phyloP scores from a whole-genome alignment of 1,139 yeast species.

The Keqinozyma sinolaborantium region DNA sequence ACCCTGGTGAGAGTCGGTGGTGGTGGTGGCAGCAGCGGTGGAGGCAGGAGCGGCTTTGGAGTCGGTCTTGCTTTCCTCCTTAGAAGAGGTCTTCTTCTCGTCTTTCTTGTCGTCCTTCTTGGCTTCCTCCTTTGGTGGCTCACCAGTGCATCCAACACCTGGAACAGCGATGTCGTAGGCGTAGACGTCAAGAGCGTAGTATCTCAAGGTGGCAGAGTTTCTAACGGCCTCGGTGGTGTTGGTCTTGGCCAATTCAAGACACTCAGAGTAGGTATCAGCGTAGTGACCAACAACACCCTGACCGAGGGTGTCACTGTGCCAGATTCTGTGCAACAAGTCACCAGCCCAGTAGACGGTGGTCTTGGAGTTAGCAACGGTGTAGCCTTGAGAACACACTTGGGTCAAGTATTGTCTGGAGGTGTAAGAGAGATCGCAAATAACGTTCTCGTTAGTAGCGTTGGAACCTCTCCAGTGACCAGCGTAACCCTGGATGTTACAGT shows the following conservation, averaged over 20 bases:
- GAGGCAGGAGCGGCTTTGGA: constrained; percentile 2
- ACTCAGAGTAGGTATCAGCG: constrained; percentile 18
- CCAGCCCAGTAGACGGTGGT: constrained; percentile 13
- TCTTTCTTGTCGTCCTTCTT: too few relatives aligned
- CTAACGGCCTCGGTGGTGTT: constrained; percentile 11
- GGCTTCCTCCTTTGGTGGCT: constrained; percentile 1
- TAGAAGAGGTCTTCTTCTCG: neutral
- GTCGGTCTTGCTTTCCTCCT: neutral
- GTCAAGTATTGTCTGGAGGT: constrained; percentile 12
- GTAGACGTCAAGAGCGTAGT: constrained; percentile 18
- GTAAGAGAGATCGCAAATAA: constrained; percentile 19
- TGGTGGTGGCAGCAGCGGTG: constrained; percentile 1
- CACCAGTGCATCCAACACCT: constrained; percentile 17
- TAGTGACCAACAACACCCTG: constrained; percentile 16
- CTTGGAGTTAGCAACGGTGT: constrained; percentile 14
- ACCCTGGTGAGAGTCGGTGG: constrained; percentile 1
- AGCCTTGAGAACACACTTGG: constrained; percentile 18
- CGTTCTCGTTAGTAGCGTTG: constrained; percentile 26
- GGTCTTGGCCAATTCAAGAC: constrained; percentile 16
- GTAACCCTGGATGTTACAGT: constrained; percentile 27
- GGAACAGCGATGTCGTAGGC: constrained; percentile 19
- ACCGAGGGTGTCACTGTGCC: constrained; percentile 19
- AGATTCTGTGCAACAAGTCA: constrained; percentile 19
- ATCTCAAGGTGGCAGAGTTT: constrained; percentile 15
- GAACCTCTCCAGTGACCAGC: constrained; percentile 37